Evolutionary conservation across 768 basidiomycete genomes (phyloP).

Genomic region (Exsudoporus frostii): DNA sequence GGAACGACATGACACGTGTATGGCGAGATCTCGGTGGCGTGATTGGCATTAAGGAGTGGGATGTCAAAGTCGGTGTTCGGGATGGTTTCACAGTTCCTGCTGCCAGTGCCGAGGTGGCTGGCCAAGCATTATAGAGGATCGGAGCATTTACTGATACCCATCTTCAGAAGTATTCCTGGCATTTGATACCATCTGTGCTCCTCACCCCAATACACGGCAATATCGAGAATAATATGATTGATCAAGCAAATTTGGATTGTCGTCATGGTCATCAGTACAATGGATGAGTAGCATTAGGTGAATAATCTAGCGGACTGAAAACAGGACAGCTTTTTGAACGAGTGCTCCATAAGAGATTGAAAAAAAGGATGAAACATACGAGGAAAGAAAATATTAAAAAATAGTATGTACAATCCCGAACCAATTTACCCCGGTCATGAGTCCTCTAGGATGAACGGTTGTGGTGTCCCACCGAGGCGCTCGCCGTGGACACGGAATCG

Average conservation of each 20-base stretch:
- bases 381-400: background rate
- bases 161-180: background rate
- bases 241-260: conserved; percentile 14
- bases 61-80: conserved; percentile 50
- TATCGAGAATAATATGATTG: background rate
- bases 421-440: conserved; percentile 8
- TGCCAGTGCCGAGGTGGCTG: conserved; percentile 1
- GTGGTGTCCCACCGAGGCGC: conserved; percentile 41
- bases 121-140: conserved; percentile 8
- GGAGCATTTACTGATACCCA: background rate
- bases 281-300: conserved; percentile 15
- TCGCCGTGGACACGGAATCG: conserved; percentile 78
- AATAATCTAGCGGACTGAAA: conserved; percentile 23
- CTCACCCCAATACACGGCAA: background rate
- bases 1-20: conserved; percentile 46
- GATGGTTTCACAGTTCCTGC: conserved; percentile 8
- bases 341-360: conserved; percentile 1
- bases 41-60: conserved; percentile 77
- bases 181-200: background rate
- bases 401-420: conserved; percentile 11
- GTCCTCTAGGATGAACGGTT: conserved; percentile 31
- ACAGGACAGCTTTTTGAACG: background rate
- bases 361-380: background rate
- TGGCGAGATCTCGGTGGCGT: conserved; percentile 70
- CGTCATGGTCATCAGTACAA: conserved; percentile 26